A percentile compares a stretch with the other conserved stretches of the same genome.
phyloP scores from a whole-genome alignment of 345 rosid genomes.

The Melaleuca quinquenervia region DNA sequence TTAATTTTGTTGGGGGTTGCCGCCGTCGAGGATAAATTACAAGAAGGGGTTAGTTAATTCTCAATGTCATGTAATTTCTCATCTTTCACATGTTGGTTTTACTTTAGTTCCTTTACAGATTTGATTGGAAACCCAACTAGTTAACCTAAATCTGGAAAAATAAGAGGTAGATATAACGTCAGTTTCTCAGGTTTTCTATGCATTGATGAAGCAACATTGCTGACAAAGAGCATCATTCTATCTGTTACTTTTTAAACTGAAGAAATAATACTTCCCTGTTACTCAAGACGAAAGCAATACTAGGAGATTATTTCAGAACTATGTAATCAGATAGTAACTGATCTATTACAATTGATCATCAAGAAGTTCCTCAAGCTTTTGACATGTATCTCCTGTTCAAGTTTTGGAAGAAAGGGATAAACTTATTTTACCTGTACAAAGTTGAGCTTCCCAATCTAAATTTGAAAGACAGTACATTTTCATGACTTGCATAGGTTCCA shows the following conservation, averaged over 20 bases:
- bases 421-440: neutral
- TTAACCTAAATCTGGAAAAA: neutral
- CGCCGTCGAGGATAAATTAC: slow-evolving; percentile 81
- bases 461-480: neutral
- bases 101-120: neutral
- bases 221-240: neutral
- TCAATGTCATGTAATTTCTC: neutral
- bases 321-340: neutral
- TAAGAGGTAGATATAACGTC: neutral
- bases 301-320: neutral
- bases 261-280: neutral
- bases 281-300: neutral
- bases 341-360: neutral
- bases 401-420: neutral
- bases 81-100: neutral
- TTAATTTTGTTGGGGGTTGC: slow-evolving; percentile 54
- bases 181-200: neutral
- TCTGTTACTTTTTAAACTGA: neutral
- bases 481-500: slow-evolving; percentile 37
- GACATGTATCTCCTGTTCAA: neutral
- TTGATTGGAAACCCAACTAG: neutral
- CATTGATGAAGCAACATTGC: neutral
- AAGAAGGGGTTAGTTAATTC: slow-evolving; percentile 51
- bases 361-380: neutral
- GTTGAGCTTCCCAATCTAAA: neutral